Percentiles rank a stretch among this genome's conserved stretches.
Conservation (phyloP, 352 stramenopile genomes). For the Phytophthora boehmeriae region DNA sequence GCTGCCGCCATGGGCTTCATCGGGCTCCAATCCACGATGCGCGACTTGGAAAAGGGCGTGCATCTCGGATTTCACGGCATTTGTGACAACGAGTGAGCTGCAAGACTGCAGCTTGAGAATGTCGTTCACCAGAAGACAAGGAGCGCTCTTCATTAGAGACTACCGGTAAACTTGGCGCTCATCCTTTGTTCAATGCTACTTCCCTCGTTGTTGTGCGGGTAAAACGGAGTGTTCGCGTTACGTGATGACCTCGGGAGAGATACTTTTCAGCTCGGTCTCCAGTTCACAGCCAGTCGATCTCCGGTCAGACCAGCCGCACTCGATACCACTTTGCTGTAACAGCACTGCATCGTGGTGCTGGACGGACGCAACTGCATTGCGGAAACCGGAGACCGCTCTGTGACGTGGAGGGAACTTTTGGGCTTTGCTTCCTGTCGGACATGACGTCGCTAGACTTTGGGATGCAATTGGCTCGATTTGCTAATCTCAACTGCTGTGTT, state of each 20-base stretch:
- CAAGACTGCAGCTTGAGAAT: background rate
- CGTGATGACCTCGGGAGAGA: background rate
- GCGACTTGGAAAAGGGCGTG: constrained; percentile 61
- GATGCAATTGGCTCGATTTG: constrained; percentile 15
- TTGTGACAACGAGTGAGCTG: constrained; percentile 58
- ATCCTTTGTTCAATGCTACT: background rate
- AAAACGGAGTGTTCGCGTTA: background rate
- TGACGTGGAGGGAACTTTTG: constrained; percentile 19
- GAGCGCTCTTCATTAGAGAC: background rate
- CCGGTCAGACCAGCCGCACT: too few species aligned
- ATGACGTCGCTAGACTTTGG: constrained; percentile 8
- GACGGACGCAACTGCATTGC: constrained; percentile 12
- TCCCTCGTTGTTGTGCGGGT: background rate
- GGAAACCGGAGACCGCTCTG: background rate
- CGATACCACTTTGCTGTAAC: too few species aligned
- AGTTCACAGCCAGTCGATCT: background rate
- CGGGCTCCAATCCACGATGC: constrained; percentile 56
- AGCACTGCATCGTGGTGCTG: constrained; percentile 13
- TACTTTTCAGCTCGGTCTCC: background rate
- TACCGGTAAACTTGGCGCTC: background rate
- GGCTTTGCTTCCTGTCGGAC: background rate
- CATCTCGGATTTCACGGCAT: constrained; percentile 73
- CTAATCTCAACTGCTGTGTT: constrained; percentile 9
- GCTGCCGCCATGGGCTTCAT: constrained; percentile 74
- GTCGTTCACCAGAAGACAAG: background rate